Conservation (phyloP, 257 asterid species). For the Phtheirospermum japonicum region DNA sequence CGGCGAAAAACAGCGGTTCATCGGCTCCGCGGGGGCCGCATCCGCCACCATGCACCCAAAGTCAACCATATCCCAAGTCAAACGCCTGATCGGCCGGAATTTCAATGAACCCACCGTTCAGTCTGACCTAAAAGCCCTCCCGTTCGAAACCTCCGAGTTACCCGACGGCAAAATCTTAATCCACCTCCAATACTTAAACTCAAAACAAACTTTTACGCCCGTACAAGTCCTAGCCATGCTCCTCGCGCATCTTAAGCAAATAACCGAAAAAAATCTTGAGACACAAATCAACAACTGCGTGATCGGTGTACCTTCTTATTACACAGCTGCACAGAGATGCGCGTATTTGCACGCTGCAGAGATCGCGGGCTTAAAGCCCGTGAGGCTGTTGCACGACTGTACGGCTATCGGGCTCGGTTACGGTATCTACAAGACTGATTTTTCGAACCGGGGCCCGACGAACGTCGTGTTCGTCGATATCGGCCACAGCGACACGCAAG, state of each 20-base stretch:
- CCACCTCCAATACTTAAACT: conserved; percentile 60
- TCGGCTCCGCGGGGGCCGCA: conserved; percentile 91
- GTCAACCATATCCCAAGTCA: conserved; percentile 88
- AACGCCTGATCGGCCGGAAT: conserved; percentile 77
- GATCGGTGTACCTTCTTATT: conserved; percentile 79
- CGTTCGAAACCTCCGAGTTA: conserved; percentile 75
- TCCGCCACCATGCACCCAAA: conserved; percentile 87
- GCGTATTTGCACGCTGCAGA: conserved; percentile 83
- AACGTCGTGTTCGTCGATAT: conserved; percentile 87
- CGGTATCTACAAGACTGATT: conserved; percentile 85
- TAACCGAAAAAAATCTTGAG: conserved; percentile 73
- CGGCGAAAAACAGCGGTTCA: conserved; percentile 91
- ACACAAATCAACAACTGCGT: conserved; percentile 64
- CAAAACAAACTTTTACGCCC: conserved; percentile 64
- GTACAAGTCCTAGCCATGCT: conserved; percentile 84
- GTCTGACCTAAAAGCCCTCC: conserved; percentile 63
- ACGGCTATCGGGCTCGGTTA: conserved; percentile 92
- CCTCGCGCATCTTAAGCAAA: conserved; percentile 71
- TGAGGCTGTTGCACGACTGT: conserved; percentile 89
- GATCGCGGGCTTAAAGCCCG: conserved; percentile 77
- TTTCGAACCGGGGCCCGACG: conserved; percentile 44
- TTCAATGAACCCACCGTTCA: conserved; percentile 63
- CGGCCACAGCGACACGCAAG: conserved; percentile 96
- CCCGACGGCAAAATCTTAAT: conserved; percentile 77
- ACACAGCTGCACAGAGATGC: conserved; percentile 85